Conservation (phyloP, 2,329 filamentous ascomycete species). For the Graphilbum sp. region DNA sequence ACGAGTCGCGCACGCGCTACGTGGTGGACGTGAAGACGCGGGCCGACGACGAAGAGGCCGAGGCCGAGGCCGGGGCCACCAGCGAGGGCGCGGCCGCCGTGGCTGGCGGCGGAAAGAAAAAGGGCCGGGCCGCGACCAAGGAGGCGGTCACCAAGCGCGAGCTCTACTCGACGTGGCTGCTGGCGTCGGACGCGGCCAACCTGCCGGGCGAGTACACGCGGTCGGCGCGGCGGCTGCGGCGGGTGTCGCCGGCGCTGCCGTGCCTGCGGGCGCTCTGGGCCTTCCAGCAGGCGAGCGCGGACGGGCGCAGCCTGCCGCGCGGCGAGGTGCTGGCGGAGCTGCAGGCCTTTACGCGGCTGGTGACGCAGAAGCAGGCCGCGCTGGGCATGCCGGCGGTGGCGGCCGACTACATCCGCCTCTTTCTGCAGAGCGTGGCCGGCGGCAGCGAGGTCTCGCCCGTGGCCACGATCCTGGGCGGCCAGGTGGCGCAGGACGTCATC, state of each 20-base stretch:
- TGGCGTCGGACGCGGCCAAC: constrained; percentile 62
- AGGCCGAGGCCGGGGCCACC: constrained; percentile 31
- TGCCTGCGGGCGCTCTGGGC: constrained; percentile 85
- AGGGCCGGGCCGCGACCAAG: no score
- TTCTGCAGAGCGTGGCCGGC: constrained; percentile 64
- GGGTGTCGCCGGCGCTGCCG: constrained; percentile 70
- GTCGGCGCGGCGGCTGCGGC: constrained; percentile 50
- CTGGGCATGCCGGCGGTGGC: constrained; percentile 54
- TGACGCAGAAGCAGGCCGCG: constrained; percentile 61
- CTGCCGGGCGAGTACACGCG: constrained; percentile 54
- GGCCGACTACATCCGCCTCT: constrained; percentile 61
- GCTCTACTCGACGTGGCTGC: constrained; percentile 70
- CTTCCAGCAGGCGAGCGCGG: constrained; percentile 46
- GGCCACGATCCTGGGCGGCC: constrained; percentile 74
- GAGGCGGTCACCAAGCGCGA: constrained; percentile 89
- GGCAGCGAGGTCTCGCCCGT: constrained; percentile 70
- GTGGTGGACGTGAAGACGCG: constrained; percentile 42
- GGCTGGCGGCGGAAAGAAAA: no score
- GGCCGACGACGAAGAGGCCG: constrained; percentile 47
- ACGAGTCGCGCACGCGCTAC: constrained; percentile 64
- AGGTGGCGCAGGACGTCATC: constrained; percentile 91
- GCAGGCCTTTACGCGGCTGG: constrained; percentile 58
- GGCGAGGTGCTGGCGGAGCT: constrained; percentile 46
- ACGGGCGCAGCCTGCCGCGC: constrained; percentile 24
- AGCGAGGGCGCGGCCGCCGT: no score